These are phyloP conservation scores for Chaetomium fimeti DNA, from an alignment of 495 filamentous ascomycete species.

Conservation along the genomic window DNA sequence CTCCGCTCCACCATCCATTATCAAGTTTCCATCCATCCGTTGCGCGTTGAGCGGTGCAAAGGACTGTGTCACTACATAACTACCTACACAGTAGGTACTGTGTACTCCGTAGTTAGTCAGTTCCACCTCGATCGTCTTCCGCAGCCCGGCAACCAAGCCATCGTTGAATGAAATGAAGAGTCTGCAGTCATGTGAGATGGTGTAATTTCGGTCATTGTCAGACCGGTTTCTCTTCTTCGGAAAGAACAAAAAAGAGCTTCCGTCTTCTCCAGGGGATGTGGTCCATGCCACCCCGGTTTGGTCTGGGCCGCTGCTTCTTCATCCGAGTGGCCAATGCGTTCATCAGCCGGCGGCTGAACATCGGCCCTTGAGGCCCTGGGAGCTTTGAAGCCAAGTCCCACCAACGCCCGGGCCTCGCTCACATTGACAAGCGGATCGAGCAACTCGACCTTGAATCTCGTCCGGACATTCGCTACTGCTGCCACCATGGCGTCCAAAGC, in stretches of 20 bases:
- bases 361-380: not conserved
- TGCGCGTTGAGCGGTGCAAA: not conserved
- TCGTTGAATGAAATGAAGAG: not conserved
- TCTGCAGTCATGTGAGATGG: constrained; percentile 7
- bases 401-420: not conserved
- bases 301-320: not conserved
- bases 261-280: constrained; percentile 6
- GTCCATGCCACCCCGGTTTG: constrained; percentile 13
- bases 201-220: constrained; percentile 17
- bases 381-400: constrained; percentile 1
- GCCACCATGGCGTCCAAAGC: constrained; percentile 55
- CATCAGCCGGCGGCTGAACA: constrained; percentile 16
- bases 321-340: constrained; percentile 9
- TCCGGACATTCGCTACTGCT: constrained; percentile 6
- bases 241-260: not conserved
- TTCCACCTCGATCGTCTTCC: not conserved
- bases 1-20: too few species aligned
- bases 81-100: not conserved
- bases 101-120: too few species aligned
- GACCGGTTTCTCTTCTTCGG: not conserved
- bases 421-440: not conserved
- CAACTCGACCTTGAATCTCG: not conserved
- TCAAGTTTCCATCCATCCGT: not conserved
- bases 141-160: not conserved
- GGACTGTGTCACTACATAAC: too few species aligned